Evolutionary conservation across 495 filamentous ascomycete genomes (phyloP), one percentile per base, ranked within the genome.

Genomic region (Trichocladium uniseriatum): DNA sequence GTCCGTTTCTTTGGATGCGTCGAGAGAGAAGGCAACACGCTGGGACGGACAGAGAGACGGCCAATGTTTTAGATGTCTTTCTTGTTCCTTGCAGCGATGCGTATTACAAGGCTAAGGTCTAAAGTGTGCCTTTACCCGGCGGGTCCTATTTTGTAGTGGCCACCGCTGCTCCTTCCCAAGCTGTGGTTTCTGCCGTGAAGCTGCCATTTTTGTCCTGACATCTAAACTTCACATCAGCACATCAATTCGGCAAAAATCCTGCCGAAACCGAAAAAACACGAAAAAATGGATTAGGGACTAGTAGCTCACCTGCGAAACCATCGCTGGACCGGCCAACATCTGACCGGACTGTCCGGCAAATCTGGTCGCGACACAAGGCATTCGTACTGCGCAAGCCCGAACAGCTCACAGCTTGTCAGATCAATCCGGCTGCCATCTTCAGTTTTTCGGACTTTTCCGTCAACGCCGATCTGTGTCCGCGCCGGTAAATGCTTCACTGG

Each of bases 341-440:
- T 68, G 15, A 89, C 76, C 21, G 73, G 67, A 14, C 79, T 78
- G 20, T 79, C 62, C 38, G 52, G 47, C 32, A 72, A 56, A 18
- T 74, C 72, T 34, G 80, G 70, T 2, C 72, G 72, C 47, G 76
- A 69, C 46, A 86, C 70, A 54, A 81, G 70, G 63, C 89, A 94
- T 3, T 80, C 78, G 66, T 92, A 94, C 67, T 95, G 89, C 52
- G 87, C 64, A 73, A 95, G 73, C 65, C 86, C 81, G 45, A 85
- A 63, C 27, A 94, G 71, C 60, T 83, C 75, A 68, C 89, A 94
- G 38, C 64, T 56, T 18, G 76, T 69, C 14, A 94, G 68, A 41
- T 86, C 73, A 54, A 84, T 65, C 32, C 62, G 56, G 7, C 55
- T 47, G 42, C 66, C 73, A 43, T 57, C 55, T 29, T 57, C 65